Percentiles rank a stretch among this genome's conserved stretches.
phyloP scores from a whole-genome alignment of 306 rosid species.

The Boehmeria nivea region DNA sequence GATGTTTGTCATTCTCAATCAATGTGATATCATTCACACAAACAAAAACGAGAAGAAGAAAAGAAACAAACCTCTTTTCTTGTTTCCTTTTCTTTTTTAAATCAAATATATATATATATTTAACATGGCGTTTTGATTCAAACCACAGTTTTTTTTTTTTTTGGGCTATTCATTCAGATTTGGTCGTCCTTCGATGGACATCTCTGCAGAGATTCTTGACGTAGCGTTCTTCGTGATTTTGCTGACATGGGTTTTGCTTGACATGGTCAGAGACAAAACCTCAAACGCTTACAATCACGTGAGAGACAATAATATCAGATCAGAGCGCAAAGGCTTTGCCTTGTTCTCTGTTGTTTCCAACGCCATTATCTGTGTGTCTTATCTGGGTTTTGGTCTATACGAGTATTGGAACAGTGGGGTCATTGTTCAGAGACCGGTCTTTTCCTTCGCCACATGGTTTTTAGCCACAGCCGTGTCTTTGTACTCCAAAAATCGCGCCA shows the following conservation, averaged over 20 bases:
- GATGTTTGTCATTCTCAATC: background rate
- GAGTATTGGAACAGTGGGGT: constrained; percentile 24
- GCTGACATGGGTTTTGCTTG: constrained; percentile 47
- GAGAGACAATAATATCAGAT: background rate
- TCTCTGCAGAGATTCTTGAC: constrained; percentile 29
- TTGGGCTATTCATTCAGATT: background rate
- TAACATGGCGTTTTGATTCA: background rate
- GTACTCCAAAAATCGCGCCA: constrained; percentile 28
- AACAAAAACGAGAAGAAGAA: background rate
- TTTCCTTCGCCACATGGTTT: constrained; percentile 51
- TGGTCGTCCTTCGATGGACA: constrained; percentile 21
- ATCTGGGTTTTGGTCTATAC: constrained; percentile 37
- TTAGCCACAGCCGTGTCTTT: constrained; percentile 44
- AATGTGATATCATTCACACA: background rate
- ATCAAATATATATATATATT: too few relatives aligned
- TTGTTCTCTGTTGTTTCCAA: constrained; percentile 23
- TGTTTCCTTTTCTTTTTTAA: too few relatives aligned
- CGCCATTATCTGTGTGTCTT: constrained; percentile 36
- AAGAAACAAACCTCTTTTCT: too few relatives aligned
- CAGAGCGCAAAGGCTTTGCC: constrained; percentile 14
- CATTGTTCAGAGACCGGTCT: constrained; percentile 21
- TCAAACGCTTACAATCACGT: background rate
- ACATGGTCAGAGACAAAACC: constrained; percentile 33
- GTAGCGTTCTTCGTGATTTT: constrained; percentile 44
- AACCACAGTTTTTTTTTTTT: too few relatives aligned